phyloP scores from a whole-genome alignment of 2,329 filamentous ascomycete species.

The Beauveria medogensis region DNA sequence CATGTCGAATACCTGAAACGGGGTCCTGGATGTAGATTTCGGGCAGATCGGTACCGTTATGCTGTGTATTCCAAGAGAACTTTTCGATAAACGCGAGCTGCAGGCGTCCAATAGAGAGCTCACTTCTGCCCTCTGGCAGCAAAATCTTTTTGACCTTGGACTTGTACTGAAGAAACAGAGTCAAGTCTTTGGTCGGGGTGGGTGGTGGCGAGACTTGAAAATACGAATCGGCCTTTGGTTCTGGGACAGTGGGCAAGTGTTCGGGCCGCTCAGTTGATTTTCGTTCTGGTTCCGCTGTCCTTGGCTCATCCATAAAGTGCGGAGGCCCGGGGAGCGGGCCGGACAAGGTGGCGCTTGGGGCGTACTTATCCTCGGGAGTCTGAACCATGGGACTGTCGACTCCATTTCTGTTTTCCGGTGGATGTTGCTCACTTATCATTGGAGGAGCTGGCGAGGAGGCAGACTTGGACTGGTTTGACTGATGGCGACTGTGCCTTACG shows the following conservation, averaged over 20 bases:
- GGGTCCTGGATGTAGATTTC: conserved; percentile 98
- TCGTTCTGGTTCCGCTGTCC: conserved; percentile 9
- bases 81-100: conserved; percentile 98
- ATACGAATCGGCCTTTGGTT: conserved; percentile 41
- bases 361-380: conserved; percentile 59
- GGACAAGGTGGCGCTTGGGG: conserved; percentile 49
- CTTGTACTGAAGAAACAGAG: conserved; percentile 91
- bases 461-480: conserved; percentile 36
- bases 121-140: conserved; percentile 72
- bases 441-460: conserved; percentile 47
- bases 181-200: conserved; percentile 71
- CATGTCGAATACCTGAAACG: conserved; percentile 90
- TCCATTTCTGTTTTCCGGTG: conserved; percentile 11
- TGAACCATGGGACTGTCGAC: conserved; percentile 28
- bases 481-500: conserved; percentile 40
- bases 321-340: conserved; percentile 45
- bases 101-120: conserved; percentile 77
- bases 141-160: conserved; percentile 96
- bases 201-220: conserved; percentile 58
- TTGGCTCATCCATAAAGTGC: conserved; percentile 2
- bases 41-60: conserved; percentile 83
- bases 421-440: conserved; percentile 54
- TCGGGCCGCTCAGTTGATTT: not conserved
- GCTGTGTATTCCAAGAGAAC: conserved; percentile 97
- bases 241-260: conserved; percentile 22